Conservation (phyloP, 202 grass and related monocot genomes). For the Saccharum hybrid region DNA sequence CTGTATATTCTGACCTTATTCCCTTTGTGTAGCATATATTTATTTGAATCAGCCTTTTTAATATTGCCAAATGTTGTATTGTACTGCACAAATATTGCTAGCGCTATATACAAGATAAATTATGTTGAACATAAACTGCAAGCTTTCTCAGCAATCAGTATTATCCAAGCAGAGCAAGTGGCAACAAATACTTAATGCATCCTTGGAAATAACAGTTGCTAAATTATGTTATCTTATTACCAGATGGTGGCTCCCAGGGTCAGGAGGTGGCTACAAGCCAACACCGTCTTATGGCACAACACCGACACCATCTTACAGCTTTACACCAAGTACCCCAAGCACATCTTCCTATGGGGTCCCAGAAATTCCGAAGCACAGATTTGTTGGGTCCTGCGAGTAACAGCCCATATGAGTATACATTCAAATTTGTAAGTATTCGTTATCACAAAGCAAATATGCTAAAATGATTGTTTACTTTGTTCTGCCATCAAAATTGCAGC, state of each 20-base stretch:
- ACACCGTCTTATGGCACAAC: slow-evolving; percentile 42
- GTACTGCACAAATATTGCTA: neutral
- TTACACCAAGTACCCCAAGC: slow-evolving; percentile 57
- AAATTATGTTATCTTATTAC: slow-evolving; percentile 19
- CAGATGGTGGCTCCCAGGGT: slow-evolving; percentile 50
- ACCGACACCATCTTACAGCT: slow-evolving; percentile 34
- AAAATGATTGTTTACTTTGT: neutral
- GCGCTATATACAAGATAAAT: neutral
- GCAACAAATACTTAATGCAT: slow-evolving; percentile 5
- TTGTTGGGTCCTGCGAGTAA: slow-evolving; percentile 71
- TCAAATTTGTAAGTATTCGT: neutral
- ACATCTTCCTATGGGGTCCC: slow-evolving; percentile 46
- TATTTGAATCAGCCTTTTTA: neutral
- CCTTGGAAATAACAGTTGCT: slow-evolving; percentile 24
- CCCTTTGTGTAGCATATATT: slow-evolving; percentile 17
- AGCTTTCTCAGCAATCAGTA: slow-evolving; percentile 2
- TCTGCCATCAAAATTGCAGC: slow-evolving; percentile 50
- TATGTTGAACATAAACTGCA: neutral
- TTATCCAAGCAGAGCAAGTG: slow-evolving; percentile 4
- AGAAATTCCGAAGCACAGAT: slow-evolving; percentile 54
- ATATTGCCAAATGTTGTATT: slow-evolving; percentile 9
- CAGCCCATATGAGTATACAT: slow-evolving; percentile 14
- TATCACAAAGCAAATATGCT: slow-evolving; percentile 9
- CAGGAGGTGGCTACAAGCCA: slow-evolving; percentile 49
- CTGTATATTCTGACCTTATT: slow-evolving; percentile 48